These are phyloP conservation scores for Pelargonium myrrhifolium DNA, from an alignment of 441 rosid genomes.

Conservation along the genomic window DNA sequence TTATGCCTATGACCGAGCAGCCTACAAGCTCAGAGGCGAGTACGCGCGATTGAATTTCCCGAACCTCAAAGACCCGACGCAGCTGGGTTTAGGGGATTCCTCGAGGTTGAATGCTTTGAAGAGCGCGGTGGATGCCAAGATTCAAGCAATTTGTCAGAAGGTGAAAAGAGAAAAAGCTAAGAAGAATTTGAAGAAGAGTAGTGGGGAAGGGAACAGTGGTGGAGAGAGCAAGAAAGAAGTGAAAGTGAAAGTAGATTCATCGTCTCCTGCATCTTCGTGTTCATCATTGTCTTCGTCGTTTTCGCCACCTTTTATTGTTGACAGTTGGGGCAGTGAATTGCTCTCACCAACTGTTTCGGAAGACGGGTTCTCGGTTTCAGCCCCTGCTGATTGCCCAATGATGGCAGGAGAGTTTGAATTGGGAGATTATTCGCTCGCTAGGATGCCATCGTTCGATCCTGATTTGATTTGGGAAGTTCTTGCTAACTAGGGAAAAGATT, in stretches of 20 bases:
- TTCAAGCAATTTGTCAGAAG: conserved; percentile 76
- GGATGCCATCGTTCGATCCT: conserved; percentile 85
- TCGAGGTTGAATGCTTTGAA: conserved; percentile 49
- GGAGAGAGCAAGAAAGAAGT: conserved; percentile 9
- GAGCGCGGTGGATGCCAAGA: conserved; percentile 68
- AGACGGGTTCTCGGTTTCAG: conserved; percentile 37
- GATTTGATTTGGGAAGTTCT: conserved; percentile 92
- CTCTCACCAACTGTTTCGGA: conserved; percentile 34
- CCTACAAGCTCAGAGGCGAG: conserved; percentile 87
- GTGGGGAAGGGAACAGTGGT: not conserved
- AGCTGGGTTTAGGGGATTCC: conserved; percentile 47
- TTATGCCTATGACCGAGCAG: conserved; percentile 90
- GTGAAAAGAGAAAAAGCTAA: conserved; percentile 54
- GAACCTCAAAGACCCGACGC: conserved; percentile 50
- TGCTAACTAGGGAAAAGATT: conserved; percentile 36
- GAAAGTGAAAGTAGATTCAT: conserved; percentile 22
- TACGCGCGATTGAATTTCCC: conserved; percentile 89
- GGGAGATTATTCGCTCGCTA: conserved; percentile 58
- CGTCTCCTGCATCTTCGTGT: conserved; percentile 34
- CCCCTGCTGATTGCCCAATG: conserved; percentile 24
- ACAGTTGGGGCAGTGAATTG: conserved; percentile 34
- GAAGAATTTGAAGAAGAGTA: conserved; percentile 38
- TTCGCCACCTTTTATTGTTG: conserved; percentile 30
- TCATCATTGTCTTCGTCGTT: conserved; percentile 32
- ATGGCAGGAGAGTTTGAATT: conserved; percentile 29